Conservation (phyloP, 2,329 filamentous ascomycete species). For the Podosphaera leucotricha region DNA sequence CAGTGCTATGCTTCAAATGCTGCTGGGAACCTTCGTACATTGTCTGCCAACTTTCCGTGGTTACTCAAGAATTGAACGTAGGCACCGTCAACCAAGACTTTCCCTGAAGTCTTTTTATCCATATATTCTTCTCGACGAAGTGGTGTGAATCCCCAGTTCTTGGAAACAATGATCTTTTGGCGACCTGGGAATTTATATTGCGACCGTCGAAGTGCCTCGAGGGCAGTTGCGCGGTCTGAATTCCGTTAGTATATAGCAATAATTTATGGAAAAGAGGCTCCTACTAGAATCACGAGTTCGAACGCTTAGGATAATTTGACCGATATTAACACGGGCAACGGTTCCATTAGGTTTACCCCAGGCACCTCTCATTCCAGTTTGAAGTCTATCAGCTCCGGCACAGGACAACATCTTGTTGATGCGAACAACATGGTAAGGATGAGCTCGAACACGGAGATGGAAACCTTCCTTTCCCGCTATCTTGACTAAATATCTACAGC, state of each 20-base stretch:
- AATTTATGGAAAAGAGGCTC: slow-evolving; percentile 16
- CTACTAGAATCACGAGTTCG: slow-evolving; percentile 82
- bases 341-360: slow-evolving; percentile 99
- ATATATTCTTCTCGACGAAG: slow-evolving; percentile 95
- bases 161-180: slow-evolving; percentile 99
- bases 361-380: slow-evolving; percentile 99
- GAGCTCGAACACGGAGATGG: slow-evolving; percentile 61
- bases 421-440: slow-evolving; percentile 99
- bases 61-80: slow-evolving; percentile 98
- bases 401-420: slow-evolving; percentile 99
- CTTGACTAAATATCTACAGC: slow-evolving; percentile 36
- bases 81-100: slow-evolving; percentile 90
- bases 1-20: slow-evolving; percentile 25
- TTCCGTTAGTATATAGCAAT: slow-evolving; percentile 11
- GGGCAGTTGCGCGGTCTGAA: slow-evolving; percentile 65
- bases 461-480: slow-evolving; percentile 48
- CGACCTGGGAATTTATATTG: slow-evolving; percentile 99
- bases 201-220: slow-evolving; percentile 95
- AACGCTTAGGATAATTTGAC: slow-evolving; percentile 94
- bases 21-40: slow-evolving; percentile 86
- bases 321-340: slow-evolving; percentile 99
- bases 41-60: slow-evolving; percentile 63
- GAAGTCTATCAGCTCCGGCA: slow-evolving; percentile 99
- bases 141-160: slow-evolving; percentile 99
- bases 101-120: slow-evolving; percentile 78